These are phyloP conservation scores for Tardiomyces digboiensis DNA, from an alignment of 1,139 yeast species.

Conservation along the genomic window DNA sequence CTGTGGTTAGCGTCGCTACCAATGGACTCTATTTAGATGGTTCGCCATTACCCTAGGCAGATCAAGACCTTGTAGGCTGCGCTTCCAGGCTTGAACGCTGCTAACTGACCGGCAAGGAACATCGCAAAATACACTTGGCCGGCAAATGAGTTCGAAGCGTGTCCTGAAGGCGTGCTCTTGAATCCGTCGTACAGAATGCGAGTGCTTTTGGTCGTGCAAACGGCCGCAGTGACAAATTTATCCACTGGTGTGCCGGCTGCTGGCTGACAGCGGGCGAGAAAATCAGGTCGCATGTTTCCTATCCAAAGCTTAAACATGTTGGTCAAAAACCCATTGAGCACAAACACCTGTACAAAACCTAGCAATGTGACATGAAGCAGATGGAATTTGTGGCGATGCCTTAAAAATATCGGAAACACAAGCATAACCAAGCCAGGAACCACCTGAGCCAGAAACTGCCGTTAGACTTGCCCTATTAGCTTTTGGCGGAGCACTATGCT, in stretches of 20 bases:
- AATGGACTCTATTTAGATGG: too few relatives aligned
- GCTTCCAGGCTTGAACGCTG: slow-evolving; percentile 28
- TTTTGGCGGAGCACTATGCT: too few relatives aligned
- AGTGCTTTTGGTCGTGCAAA: slow-evolving; percentile 37
- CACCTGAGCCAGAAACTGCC: slow-evolving; percentile 4
- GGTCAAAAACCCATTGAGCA: slow-evolving; percentile 37
- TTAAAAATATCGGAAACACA: slow-evolving; percentile 15
- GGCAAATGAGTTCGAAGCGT: slow-evolving; percentile 59
- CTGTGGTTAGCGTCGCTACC: slow-evolving; percentile 4
- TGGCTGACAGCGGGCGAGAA: slow-evolving; percentile 60
- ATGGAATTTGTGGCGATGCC: slow-evolving; percentile 15
- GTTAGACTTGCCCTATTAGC: too few relatives aligned
- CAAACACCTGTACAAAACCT: slow-evolving; percentile 35
- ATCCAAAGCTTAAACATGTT: slow-evolving; percentile 61
- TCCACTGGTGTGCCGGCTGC: slow-evolving; percentile 26
- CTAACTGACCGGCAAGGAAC: slow-evolving; percentile 54
- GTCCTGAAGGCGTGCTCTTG: slow-evolving; percentile 79
- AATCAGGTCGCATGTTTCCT: slow-evolving; percentile 79
- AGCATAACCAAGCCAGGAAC: slow-evolving; percentile 23
- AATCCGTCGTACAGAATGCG: slow-evolving; percentile 50
- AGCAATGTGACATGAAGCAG: slow-evolving; percentile 32
- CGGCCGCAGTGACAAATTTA: slow-evolving; percentile 39
- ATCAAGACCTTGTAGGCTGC: slow-evolving; percentile 18
- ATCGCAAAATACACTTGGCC: slow-evolving; percentile 53
- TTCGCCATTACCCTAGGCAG: not conserved